A percentile compares a stretch with the other conserved stretches of the same genome.
Conservation (phyloP, 345 rosid genomes). For the Sisymbrium altissimum region DNA sequence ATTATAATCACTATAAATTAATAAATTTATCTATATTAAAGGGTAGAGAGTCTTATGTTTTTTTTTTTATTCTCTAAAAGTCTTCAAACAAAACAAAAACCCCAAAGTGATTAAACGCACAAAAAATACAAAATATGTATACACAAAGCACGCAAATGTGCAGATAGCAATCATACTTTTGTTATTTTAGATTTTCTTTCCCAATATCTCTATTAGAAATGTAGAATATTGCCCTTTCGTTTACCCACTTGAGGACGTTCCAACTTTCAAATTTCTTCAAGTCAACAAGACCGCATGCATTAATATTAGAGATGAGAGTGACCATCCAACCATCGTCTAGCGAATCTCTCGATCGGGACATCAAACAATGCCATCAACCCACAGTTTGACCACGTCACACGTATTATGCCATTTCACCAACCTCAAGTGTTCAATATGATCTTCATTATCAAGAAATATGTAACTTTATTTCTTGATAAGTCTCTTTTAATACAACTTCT, state of each 20-base stretch:
- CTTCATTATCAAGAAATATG: background rate
- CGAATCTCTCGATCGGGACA: constrained; percentile 4
- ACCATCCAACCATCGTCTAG: constrained; percentile 22
- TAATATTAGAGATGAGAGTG: background rate
- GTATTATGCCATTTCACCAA: constrained; percentile 25
- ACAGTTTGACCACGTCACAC: constrained; percentile 6
- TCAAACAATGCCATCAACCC: background rate
- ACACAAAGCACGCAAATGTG: no score
- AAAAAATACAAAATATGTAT: no score
- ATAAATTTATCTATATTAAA: no score
- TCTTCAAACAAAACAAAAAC: no score
- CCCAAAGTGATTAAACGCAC: no score
- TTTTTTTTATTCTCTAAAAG: no score
- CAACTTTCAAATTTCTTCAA: background rate
- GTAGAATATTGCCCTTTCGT: background rate
- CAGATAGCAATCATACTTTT: background rate
- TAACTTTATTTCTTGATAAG: background rate
- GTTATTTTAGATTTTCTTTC: background rate
- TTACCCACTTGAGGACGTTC: background rate
- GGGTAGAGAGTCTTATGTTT: no score
- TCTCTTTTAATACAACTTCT: background rate
- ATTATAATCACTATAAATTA: no score
- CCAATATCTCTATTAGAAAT: background rate
- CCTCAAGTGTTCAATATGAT: background rate
- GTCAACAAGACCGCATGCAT: background rate